phyloP scores from a whole-genome alignment of 2,329 filamentous ascomycete genomes.

The Fusarium gaditjirri region DNA sequence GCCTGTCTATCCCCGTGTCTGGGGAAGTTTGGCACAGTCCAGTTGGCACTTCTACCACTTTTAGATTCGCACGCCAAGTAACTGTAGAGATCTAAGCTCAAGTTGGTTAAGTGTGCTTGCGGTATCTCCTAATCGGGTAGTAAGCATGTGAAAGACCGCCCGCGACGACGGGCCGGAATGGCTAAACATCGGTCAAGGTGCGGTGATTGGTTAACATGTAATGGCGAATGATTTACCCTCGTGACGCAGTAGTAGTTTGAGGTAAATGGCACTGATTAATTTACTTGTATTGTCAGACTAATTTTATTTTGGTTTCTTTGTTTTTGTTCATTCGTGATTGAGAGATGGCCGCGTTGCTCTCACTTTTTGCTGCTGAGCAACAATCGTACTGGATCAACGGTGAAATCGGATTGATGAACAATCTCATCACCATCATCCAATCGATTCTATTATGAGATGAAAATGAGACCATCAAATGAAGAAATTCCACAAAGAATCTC shows the following conservation, averaged over 20 bases:
- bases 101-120: neutral
- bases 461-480: accelerated
- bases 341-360: neutral
- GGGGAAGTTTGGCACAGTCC: neutral
- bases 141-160: neutral
- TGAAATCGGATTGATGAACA: accelerated
- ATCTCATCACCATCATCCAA: accelerated
- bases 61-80: neutral
- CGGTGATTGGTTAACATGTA: neutral
- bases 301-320: accelerated
- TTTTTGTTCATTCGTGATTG: neutral
- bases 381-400: too few species aligned
- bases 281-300: accelerated
- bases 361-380: too few species aligned
- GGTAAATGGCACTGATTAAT: accelerated
- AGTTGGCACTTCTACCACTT: neutral
- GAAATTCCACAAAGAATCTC: accelerated
- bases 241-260: neutral
- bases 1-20: neutral
- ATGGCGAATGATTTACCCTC: neutral
- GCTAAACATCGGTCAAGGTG: slow-evolving; percentile 13
- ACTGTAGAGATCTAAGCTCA: neutral
- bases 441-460: accelerated
- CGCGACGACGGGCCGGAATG: slow-evolving; percentile 10
- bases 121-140: neutral